Base-by-base conservation (phyloP, 495 filamentous ascomycete genomes). In the Cercophora newfieldiana region DNA sequence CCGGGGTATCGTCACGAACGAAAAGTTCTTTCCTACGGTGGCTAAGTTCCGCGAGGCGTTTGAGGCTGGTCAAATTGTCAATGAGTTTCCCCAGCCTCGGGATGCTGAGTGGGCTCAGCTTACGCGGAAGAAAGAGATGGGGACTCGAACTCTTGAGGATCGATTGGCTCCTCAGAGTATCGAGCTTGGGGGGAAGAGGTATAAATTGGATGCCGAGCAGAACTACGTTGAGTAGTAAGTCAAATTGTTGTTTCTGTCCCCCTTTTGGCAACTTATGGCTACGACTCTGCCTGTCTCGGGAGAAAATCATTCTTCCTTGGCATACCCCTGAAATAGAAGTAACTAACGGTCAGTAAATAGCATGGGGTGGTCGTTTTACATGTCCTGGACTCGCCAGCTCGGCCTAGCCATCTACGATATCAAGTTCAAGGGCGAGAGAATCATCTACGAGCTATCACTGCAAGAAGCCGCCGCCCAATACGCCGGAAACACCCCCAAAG, bases 281-380 rank as follows among this genome's bases (percentile, higher is more conserved):
- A n/a, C n/a, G n/a, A n/a, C n/a, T n/a, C n/a, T n/a, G n/a, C n/a
- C n/a, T n/a, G n/a, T n/a, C n/a, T n/a, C n/a, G n/a, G n/a, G n/a
- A n/a, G n/a, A n/a, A n/a, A n/a, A n/a, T n/a, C n/a, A n/a, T n/a
- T n/a, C n/a, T n/a, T n/a, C n/a, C n/a, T n/a, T n/a, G n/a, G n/a
- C n/a, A n/a, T n/a, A n/a, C n/a, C n/a, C n/a, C n/a, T n/a, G n/a
- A n/a, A n/a, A n/a, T n/a, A n/a, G n/a, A n/a, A n/a, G n/a, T n/a
- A n/a, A n/a, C n/a, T n/a, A n/a, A n/a, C n/a, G n/a, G n/a, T n/a
- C n/a, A n/a, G n/a, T n/a, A n/a, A n/a, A n/a, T n/a, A n/a, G n/a
- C 79, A 80, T 87, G 75, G 85, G 81, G 26, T 87, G 84, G 70
- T 73, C 75, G 1, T 87, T 87, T 73, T 87, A 82, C 66, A 73